A percentile compares a stretch with the other conserved stretches of the same genome.
These are phyloP conservation scores for Papiliotrema fonsecae DNA, from an alignment of 1,284 basidiomycete genomes.

Conservation along the genomic window DNA sequence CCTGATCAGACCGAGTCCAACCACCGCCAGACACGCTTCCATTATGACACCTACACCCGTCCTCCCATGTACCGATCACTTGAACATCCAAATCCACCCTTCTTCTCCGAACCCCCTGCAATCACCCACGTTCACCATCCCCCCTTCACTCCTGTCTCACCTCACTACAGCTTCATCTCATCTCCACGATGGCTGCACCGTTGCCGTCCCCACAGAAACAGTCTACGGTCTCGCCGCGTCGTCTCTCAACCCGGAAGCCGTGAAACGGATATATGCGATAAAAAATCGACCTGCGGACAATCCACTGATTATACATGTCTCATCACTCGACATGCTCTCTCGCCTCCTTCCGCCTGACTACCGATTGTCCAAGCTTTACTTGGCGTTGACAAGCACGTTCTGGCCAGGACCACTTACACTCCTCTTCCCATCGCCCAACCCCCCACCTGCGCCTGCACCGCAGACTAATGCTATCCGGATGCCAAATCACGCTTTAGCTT, in stretches of 20 bases:
- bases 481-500: constrained; percentile 87
- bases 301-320: constrained; percentile 95
- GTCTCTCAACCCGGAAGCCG: constrained; percentile 63
- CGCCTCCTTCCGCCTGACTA: constrained; percentile 64
- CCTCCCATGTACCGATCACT: constrained; percentile 19
- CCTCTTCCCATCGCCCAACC: constrained; percentile 69
- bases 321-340: constrained; percentile 73
- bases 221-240: constrained; percentile 94
- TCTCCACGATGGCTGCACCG: constrained; percentile 46
- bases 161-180: constrained; percentile 35
- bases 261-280: constrained; percentile 72
- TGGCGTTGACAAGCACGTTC: constrained; percentile 70
- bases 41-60: constrained; percentile 34
- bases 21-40: too few relatives aligned
- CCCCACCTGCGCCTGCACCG: constrained; percentile 43
- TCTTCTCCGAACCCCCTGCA: constrained; percentile 23
- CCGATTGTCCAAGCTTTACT: constrained; percentile 60
- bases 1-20: too few relatives aligned
- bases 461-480: constrained; percentile 85
- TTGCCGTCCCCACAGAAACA: constrained; percentile 96
- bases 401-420: constrained; percentile 96
- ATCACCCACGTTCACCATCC: constrained; percentile 27
- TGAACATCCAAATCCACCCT: constrained; percentile 10
- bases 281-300: constrained; percentile 95
- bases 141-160: constrained; percentile 18